Conservation (phyloP, 345 rosid species). For the Cardamine occulta region DNA sequence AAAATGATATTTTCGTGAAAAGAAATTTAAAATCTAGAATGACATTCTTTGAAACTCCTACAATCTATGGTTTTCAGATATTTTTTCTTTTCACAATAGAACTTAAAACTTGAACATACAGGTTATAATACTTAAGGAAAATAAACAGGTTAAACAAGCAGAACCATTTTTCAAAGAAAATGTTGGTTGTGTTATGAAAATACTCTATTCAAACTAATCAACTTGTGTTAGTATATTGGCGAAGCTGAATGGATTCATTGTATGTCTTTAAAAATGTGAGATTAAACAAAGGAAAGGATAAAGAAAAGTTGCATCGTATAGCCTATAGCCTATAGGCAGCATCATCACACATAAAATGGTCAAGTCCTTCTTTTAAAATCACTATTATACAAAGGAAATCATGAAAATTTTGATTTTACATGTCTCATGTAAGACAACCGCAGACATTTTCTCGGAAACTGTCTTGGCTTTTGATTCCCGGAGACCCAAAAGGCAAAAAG, state of each 20-base stretch:
- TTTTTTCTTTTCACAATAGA: neutral
- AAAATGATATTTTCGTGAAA: too few relatives aligned
- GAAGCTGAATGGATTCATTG: neutral
- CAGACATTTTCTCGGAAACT: constrained; percentile 26
- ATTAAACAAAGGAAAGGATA: neutral
- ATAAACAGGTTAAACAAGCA: neutral
- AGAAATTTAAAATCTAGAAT: too few relatives aligned
- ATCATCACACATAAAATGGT: neutral
- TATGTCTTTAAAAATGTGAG: neutral
- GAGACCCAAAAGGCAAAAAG: constrained; percentile 23
- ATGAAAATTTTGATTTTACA: neutral
- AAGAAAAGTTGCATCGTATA: neutral
- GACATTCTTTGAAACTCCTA: too few relatives aligned
- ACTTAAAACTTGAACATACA: neutral
- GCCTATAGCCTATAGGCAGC: neutral
- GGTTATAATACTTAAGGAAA: neutral
- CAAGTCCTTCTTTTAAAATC: neutral
- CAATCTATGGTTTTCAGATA: neutral
- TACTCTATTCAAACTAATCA: neutral
- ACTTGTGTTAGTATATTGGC: neutral
- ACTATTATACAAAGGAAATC: neutral
- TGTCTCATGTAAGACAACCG: constrained; percentile 14
- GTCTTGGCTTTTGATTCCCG: constrained; percentile 21
- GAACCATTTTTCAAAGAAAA: neutral
- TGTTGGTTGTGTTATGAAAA: neutral